phyloP scores from a whole-genome alignment of 1,284 basidiomycete genomes.

The Pseudomicrostroma phylloplanum region DNA sequence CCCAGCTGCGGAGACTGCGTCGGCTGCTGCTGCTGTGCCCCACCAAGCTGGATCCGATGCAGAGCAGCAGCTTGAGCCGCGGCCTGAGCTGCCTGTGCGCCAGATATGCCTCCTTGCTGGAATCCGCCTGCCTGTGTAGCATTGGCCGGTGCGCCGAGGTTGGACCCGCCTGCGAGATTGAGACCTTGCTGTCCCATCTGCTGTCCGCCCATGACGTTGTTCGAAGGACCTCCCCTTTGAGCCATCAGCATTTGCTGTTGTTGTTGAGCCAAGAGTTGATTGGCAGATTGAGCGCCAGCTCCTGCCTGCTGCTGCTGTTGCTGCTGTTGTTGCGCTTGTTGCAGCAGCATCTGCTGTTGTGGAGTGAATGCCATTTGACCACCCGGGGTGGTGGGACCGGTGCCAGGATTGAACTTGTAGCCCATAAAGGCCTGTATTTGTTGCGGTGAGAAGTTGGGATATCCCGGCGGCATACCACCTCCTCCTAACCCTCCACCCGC shows the following conservation, averaged over 20 bases:
- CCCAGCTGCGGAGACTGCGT: neutral
- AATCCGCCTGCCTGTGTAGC: neutral
- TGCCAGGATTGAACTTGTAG: neutral
- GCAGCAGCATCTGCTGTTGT: neutral
- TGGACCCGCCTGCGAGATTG: neutral
- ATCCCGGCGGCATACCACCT: neutral
- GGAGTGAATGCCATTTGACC: neutral
- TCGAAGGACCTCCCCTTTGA: too few species aligned
- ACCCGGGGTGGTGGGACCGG: neutral
- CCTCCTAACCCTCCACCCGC: neutral
- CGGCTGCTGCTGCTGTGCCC: neutral
- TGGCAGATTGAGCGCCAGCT: neutral
- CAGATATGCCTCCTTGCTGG: too few species aligned
- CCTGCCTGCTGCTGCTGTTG: neutral
- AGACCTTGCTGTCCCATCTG: neutral
- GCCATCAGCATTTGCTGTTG: constrained; percentile 1
- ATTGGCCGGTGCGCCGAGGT: neutral
- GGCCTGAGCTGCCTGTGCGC: neutral
- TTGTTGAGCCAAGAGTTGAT: neutral
- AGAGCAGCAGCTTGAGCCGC: neutral
- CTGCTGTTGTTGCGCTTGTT: neutral
- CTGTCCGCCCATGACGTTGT: neutral
- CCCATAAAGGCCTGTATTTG: constrained; percentile 5
- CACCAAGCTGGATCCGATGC: neutral
- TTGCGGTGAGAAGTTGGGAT: neutral